A percentile compares a stretch with the other conserved stretches of the same genome.
phyloP scores from a whole-genome alignment of 306 rosid genomes.

The Carpinus fangiana region DNA sequence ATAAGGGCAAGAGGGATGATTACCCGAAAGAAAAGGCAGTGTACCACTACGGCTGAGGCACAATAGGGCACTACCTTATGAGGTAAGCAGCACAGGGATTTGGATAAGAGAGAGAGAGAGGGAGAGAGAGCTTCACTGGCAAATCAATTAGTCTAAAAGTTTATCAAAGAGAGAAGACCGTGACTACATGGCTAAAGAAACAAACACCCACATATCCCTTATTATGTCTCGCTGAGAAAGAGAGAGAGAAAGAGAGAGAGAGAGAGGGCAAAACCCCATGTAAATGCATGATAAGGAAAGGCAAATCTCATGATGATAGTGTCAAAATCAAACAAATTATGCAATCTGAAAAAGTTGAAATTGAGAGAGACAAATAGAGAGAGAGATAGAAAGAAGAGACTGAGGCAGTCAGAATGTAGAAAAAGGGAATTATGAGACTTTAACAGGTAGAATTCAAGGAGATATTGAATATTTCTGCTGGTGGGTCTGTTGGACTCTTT shows the following conservation, averaged over 20 bases:
- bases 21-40: constrained; percentile 86
- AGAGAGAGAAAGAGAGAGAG: constrained; percentile 22
- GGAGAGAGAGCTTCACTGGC: constrained; percentile 29
- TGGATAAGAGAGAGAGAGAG: constrained; percentile 39
- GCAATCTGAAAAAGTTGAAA: constrained; percentile 69
- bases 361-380: constrained; percentile 35
- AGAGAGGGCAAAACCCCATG: constrained; percentile 39
- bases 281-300: constrained; percentile 87
- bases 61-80: constrained; percentile 55
- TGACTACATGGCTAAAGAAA: constrained; percentile 39
- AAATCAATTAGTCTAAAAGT: constrained; percentile 43
- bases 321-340: constrained; percentile 84
- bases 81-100: constrained; percentile 71
- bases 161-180: constrained; percentile 30
- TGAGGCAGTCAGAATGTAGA: constrained; percentile 32
- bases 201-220: constrained; percentile 24
- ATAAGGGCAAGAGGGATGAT: constrained; percentile 68
- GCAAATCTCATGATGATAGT: constrained; percentile 81
- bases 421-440: constrained; percentile 51
- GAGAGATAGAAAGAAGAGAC: constrained; percentile 21
- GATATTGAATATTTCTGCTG: constrained; percentile 47
- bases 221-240: not conserved
- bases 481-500: too few relatives aligned
- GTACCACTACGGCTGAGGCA: constrained; percentile 60
- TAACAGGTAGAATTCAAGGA: constrained; percentile 57